Percentiles rank a stretch among this genome's conserved stretches.
Evolutionary conservation across 345 rosid species (phyloP).

Genomic region (Anacardium occidentale): DNA sequence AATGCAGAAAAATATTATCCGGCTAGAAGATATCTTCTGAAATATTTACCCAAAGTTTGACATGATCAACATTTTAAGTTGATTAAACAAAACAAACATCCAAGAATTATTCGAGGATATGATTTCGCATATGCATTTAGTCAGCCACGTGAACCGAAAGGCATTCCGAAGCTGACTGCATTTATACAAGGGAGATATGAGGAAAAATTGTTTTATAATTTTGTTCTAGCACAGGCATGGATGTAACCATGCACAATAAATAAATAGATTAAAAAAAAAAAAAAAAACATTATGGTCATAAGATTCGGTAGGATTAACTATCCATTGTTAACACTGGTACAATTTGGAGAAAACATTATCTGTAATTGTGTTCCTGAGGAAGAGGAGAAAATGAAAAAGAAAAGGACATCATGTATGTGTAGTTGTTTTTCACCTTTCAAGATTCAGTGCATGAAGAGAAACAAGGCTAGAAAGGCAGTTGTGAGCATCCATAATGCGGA

Average conservation of each 20-base stretch:
- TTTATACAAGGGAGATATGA: not conserved
- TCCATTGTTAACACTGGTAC: not conserved
- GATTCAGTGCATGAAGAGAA: constrained; percentile 23
- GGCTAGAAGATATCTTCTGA: not conserved
- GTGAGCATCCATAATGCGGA: constrained; percentile 25
- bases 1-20: not conserved
- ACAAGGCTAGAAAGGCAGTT: constrained; percentile 22
- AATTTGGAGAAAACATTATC: not conserved
- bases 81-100: not conserved
- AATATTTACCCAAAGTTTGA: not conserved
- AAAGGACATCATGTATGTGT: not conserved
- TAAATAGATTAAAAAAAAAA: no score
- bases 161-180: not conserved
- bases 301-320: not conserved
- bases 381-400: not conserved
- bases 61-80: not conserved
- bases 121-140: not conserved
- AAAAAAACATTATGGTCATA: not conserved
- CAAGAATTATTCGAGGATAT: not conserved
- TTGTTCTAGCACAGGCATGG: not conserved
- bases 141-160: not conserved
- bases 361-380: not conserved
- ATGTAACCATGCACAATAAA: not conserved
- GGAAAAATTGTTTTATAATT: not conserved
- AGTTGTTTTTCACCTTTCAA: not conserved